Percentiles rank a stretch among this genome's conserved stretches.
These are phyloP conservation scores for Plasmodium vivax DNA, from an alignment of 169 alveolate genomes.

Conservation along the genomic window DNA sequence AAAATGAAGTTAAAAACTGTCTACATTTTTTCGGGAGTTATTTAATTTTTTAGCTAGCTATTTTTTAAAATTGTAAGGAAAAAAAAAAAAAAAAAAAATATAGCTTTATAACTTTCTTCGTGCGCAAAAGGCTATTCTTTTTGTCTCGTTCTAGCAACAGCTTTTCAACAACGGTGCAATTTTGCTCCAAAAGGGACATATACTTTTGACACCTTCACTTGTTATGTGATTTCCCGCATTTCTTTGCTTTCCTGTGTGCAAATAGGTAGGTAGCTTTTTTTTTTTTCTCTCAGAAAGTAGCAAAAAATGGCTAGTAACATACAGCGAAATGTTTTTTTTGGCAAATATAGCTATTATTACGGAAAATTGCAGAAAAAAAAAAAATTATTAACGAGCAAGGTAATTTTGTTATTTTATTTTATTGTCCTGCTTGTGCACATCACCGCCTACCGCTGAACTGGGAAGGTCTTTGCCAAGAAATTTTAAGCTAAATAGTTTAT, in stretches of 20 bases:
- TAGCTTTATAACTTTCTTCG: neutral
- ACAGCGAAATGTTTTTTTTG: constrained; percentile 4
- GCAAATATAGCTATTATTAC: neutral
- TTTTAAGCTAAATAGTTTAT: neutral
- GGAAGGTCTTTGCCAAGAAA: neutral
- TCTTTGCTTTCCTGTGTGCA: neutral
- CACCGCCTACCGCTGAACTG: neutral
- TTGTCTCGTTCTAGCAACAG: neutral
- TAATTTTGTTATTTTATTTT: neutral
- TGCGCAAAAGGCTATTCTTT: neutral
- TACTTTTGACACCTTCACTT: neutral
- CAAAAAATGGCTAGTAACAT: neutral
- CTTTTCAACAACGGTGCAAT: neutral
- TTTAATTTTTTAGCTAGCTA: neutral
- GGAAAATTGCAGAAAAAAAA: neutral
- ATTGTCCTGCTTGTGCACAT: neutral
- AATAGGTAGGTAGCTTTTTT: neutral
- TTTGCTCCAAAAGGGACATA: neutral
- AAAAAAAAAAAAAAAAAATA: neutral
- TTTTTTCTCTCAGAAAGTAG: neutral
- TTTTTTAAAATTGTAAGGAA: neutral
- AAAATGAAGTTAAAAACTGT: neutral
- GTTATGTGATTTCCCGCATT: neutral
- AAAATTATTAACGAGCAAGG: neutral
- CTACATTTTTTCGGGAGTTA: neutral